A percentile compares a stretch with the other conserved stretches of the same genome.
These are phyloP conservation scores for Calonectria naviculata DNA, from an alignment of 2,329 filamentous ascomycete species.

Conservation along the genomic window DNA sequence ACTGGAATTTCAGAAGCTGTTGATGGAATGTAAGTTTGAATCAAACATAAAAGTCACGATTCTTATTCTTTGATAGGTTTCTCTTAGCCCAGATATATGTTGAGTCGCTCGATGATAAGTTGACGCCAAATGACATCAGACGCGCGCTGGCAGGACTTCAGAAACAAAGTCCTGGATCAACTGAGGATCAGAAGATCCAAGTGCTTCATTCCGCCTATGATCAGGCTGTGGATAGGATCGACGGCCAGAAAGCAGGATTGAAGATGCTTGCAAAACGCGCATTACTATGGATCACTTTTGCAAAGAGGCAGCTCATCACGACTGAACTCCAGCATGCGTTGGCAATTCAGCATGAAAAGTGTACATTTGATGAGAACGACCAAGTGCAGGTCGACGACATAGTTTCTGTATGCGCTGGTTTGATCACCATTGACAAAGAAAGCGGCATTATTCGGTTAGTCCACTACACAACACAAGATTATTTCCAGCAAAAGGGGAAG, in stretches of 20 bases:
- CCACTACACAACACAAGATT: constrained; percentile 59
- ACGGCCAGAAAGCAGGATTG: constrained; percentile 45
- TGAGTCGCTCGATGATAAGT: neutral
- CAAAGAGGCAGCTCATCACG: constrained; percentile 45
- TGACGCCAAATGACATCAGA: constrained; percentile 45
- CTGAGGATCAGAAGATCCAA: constrained; percentile 29
- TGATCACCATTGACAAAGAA: constrained; percentile 53
- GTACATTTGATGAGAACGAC: constrained; percentile 47
- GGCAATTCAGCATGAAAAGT: constrained; percentile 43
- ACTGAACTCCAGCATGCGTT: constrained; percentile 55
- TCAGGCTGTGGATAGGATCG: constrained; percentile 45
- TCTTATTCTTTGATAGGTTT: neutral
- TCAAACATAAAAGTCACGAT: neutral
- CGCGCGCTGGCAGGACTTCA: constrained; percentile 12
- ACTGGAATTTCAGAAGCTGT: neutral
- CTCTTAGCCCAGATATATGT: neutral
- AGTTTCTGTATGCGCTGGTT: constrained; percentile 51
- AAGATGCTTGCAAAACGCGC: constrained; percentile 49
- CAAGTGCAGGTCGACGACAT: constrained; percentile 46
- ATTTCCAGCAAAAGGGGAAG: constrained; percentile 44
- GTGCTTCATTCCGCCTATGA: neutral
- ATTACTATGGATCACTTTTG: constrained; percentile 53
- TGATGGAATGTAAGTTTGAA: constrained; percentile 14
- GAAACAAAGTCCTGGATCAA: neutral
- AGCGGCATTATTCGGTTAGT: constrained; percentile 53